phyloP scores from a whole-genome alignment of 768 basidiomycete species.

The Pholiota microspora region DNA sequence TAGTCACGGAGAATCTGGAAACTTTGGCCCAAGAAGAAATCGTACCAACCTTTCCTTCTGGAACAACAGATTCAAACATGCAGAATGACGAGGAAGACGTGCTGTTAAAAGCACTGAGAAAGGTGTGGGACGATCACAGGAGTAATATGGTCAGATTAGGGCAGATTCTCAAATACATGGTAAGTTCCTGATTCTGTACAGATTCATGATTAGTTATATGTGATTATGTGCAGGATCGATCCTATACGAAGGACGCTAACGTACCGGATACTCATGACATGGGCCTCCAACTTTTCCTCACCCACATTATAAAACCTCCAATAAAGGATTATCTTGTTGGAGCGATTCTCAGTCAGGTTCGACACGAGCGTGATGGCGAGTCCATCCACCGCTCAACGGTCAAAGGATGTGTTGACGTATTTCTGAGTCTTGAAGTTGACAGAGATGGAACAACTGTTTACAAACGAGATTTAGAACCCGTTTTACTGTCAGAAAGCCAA shows the following conservation, averaged over 20 bases:
- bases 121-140: slow-evolving; percentile 93
- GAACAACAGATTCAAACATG: slow-evolving; percentile 68
- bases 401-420: slow-evolving; percentile 84
- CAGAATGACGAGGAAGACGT: slow-evolving; percentile 82
- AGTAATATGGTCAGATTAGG: slow-evolving; percentile 85
- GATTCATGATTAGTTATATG: neutral
- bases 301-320: slow-evolving; percentile 74
- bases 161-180: slow-evolving; percentile 96
- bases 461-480: slow-evolving; percentile 80
- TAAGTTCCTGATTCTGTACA: slow-evolving; percentile 33
- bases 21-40: slow-evolving; percentile 73
- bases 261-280: slow-evolving; percentile 82
- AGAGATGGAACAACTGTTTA: slow-evolving; percentile 63
- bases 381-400: slow-evolving; percentile 89
- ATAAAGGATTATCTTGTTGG: slow-evolving; percentile 81
- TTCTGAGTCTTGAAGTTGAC: slow-evolving; percentile 62
- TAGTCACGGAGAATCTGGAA: slow-evolving; percentile 83
- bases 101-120: slow-evolving; percentile 77
- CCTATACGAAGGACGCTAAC: slow-evolving; percentile 70
- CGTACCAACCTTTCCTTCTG: slow-evolving; percentile 78
- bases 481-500: slow-evolving; percentile 73
- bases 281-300: slow-evolving; percentile 80
- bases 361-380: slow-evolving; percentile 88
- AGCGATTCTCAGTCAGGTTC: slow-evolving; percentile 85
- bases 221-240: slow-evolving; percentile 78